These are phyloP conservation scores for Fomitopsis serialis DNA, from an alignment of 768 basidiomycete species.

Conservation along the genomic window DNA sequence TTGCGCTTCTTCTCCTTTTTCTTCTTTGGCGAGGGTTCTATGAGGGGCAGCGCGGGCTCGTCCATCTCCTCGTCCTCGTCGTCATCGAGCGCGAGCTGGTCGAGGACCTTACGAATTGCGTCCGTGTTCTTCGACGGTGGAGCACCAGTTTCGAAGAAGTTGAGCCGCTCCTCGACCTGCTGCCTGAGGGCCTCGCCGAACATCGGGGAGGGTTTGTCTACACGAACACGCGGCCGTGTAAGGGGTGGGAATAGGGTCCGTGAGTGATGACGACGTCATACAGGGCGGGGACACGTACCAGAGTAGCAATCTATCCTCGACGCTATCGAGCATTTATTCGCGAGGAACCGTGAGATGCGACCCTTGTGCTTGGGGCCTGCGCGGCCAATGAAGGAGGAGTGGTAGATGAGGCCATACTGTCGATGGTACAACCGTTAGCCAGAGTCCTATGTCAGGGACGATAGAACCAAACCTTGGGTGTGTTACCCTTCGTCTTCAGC, in stretches of 20 bases:
- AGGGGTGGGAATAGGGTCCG: neutral
- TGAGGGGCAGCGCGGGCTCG: conserved; percentile 48
- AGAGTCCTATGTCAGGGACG: neutral
- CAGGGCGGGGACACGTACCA: conserved; percentile 37
- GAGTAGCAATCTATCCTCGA: conserved; percentile 94
- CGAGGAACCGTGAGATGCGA: conserved; percentile 96
- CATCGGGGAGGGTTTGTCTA: conserved; percentile 82
- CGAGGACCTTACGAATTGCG: conserved; percentile 84
- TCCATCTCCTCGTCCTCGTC: conserved; percentile 52
- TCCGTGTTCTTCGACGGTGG: conserved; percentile 90
- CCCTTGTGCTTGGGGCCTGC: conserved; percentile 95
- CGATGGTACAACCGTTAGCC: neutral
- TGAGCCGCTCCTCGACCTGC: conserved; percentile 93
- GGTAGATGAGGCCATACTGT: conserved; percentile 96
- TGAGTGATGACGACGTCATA: neutral
- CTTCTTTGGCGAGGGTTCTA: conserved; percentile 55
- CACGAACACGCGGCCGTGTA: neutral
- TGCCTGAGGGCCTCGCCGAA: conserved; percentile 91
- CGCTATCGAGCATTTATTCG: conserved; percentile 98
- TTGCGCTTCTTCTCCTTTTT: conserved; percentile 48
- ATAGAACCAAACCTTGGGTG: conserved; percentile 66
- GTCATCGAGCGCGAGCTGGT: conserved; percentile 67
- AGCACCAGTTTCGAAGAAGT: conserved; percentile 89
- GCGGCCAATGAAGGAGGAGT: conserved; percentile 94
- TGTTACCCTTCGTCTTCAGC: conserved; percentile 97